A percentile compares a stretch with the other conserved stretches of the same genome.
Conservation (phyloP, 2,329 filamentous ascomycete species). For the Verticillium albo-atrum region DNA sequence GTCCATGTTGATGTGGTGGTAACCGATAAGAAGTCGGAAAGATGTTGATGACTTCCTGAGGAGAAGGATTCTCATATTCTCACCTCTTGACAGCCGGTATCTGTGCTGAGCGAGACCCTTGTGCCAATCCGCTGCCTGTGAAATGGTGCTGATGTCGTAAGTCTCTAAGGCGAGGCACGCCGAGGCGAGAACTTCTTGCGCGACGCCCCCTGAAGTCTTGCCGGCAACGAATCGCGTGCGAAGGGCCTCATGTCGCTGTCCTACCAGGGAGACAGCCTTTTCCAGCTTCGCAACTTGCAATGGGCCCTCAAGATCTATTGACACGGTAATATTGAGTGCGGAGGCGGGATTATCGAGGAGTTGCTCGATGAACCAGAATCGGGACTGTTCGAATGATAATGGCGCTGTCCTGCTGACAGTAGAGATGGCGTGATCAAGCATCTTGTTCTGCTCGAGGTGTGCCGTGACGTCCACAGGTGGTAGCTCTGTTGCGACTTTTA, state of each 20-base stretch:
- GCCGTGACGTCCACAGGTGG: no score
- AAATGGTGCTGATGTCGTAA: no score
- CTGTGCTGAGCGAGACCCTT: no score
- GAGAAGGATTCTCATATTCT: background rate
- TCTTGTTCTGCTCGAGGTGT: no score
- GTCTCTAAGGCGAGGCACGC: no score
- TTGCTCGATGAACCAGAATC: background rate
- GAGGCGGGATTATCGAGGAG: background rate
- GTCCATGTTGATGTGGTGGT: background rate
- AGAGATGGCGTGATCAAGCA: no score
- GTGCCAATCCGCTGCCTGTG: no score
- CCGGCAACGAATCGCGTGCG: no score
- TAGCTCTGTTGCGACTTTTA: no score
- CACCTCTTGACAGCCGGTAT: no score
- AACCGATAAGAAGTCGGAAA: background rate
- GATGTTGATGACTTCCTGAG: background rate
- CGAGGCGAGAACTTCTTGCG: no score
- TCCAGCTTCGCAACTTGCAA: background rate
- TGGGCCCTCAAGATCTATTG: background rate
- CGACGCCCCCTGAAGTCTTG: no score
- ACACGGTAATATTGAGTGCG: background rate
- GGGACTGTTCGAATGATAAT: background rate
- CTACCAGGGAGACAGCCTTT: background rate
- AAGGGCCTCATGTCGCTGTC: constrained; percentile 21
- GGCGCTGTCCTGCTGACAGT: background rate